phyloP scores from a whole-genome alignment of 441 rosid species.

The Hura crepitans region DNA sequence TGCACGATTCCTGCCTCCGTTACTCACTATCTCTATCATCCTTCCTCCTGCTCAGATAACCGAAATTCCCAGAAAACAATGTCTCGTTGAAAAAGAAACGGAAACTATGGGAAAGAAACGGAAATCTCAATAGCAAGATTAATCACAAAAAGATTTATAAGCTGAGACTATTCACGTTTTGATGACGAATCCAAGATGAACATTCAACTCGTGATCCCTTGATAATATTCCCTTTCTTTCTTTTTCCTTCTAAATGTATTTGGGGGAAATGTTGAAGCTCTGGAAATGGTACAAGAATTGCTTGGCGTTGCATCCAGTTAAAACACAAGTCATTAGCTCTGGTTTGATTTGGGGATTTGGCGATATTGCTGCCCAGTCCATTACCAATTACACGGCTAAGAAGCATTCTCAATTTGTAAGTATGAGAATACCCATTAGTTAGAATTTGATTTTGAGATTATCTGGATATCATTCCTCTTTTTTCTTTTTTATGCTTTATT shows the following conservation, averaged over 20 bases:
- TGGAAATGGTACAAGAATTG: slow-evolving; percentile 56
- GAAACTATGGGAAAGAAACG: slow-evolving; percentile 1
- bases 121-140: neutral
- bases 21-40: no score
- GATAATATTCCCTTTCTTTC: neutral
- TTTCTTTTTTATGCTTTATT: no score
- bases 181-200: neutral
- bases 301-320: slow-evolving; percentile 46
- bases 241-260: neutral
- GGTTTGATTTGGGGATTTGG: slow-evolving; percentile 61
- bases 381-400: slow-evolving; percentile 37
- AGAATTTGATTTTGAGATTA: no score
- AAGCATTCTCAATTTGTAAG: slow-evolving; percentile 30
- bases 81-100: neutral
- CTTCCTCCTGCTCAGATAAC: neutral
- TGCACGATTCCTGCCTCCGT: neutral
- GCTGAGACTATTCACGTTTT: no score
- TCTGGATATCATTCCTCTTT: neutral
- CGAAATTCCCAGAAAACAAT: neutral
- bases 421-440: neutral
- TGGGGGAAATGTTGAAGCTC: slow-evolving; percentile 33
- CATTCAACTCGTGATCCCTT: neutral
- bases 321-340: slow-evolving; percentile 56
- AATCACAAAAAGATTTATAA: neutral
- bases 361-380: slow-evolving; percentile 53